Base-by-base conservation (phyloP, 1,284 basidiomycete species). In the Leccinum fallax region DNA sequence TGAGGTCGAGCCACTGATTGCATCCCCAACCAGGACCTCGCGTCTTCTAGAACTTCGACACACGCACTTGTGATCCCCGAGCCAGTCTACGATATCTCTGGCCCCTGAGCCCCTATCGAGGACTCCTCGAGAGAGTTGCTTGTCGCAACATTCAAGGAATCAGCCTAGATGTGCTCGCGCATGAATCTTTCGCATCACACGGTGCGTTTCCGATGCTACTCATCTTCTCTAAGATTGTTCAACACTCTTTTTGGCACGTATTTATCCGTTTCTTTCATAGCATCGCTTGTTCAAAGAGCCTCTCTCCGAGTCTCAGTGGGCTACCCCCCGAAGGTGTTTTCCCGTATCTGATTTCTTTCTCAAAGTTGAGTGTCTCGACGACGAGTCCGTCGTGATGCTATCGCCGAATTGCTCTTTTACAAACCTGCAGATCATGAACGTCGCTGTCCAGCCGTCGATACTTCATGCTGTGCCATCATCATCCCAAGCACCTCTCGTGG, bases 141-240 rank as follows among this genome's bases (percentile, higher is more conserved):
- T 16, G 52, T 30, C n/a, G 19, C n/a, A 53, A 53, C 30, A 11
- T 32, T 32, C 28, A 32, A 53, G 19, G 51, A 53, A 53, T 19
- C n/a, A 19, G n/a, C 28, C 11, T 94, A 40, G 38, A 16, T 15
- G 16, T 40, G 1, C 8, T 40, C 16, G 38, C 16, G 16, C 38
- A 40, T 9, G 16, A 4, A 40, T 40, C 8, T 1, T 40, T 15
- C 38, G n/a, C 16, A 4, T 40, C n/a, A 43, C n/a, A 9, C 10
- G n/a, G 9, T 43, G n/a, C 40, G 40, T 19, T 43, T 43, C 9
- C n/a, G n/a, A 43, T 19, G n/a, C 4, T 19, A 19, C 10, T 8
- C n/a, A 43, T 5, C n/a, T 13, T 9, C 40, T 43, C 40, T 43
- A 43, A 5, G 40, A 43, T 43, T 10, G 16, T 43, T 19, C n/a